These are phyloP conservation scores for Rhodotorula babjevae DNA, from an alignment of 768 basidiomycete genomes.

Conservation along the genomic window DNA sequence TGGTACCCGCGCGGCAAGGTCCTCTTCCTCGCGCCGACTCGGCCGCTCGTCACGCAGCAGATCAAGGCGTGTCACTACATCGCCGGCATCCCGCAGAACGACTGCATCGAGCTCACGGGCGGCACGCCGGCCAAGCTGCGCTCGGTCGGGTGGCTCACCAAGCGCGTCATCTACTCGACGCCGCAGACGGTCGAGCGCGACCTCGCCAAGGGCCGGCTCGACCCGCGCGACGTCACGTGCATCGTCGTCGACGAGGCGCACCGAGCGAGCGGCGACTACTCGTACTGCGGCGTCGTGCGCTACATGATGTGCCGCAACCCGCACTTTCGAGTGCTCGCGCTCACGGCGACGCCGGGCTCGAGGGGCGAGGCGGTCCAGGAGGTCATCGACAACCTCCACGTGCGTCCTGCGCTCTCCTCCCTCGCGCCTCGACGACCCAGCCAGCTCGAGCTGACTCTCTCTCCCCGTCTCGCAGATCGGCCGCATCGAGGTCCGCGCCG, in stretches of 20 bases:
- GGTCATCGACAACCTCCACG: constrained; percentile 83
- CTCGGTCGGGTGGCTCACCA: constrained; percentile 49
- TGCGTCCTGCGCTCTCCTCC: constrained; percentile 1
- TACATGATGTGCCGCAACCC: constrained; percentile 92
- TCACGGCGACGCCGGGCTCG: constrained; percentile 90
- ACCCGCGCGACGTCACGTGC: constrained; percentile 73
- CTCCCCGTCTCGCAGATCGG: constrained; percentile 55
- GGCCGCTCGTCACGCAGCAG: constrained; percentile 92
- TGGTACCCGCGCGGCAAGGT: constrained; percentile 92
- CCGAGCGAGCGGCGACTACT: constrained; percentile 84
- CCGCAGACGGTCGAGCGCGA: constrained; percentile 85
- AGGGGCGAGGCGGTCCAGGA: constrained; percentile 79
- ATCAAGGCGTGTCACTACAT: constrained; percentile 85
- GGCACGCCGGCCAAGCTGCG: constrained; percentile 58
- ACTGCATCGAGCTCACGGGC: constrained; percentile 83
- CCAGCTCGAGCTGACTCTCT: background rate
- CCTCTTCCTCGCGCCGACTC: constrained; percentile 91
- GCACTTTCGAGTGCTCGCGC: constrained; percentile 81
- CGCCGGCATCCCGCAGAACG: constrained; percentile 83
- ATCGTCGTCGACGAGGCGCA: constrained; percentile 89
- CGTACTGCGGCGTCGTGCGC: constrained; percentile 57
- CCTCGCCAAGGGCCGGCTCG: constrained; percentile 64
- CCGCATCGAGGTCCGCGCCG: constrained; percentile 87
- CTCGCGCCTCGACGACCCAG: too few species aligned
- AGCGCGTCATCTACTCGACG: constrained; percentile 43